Evolutionary conservation across 306 rosid genomes (phyloP).

Genomic region (Elaeagnus macrophylla): DNA sequence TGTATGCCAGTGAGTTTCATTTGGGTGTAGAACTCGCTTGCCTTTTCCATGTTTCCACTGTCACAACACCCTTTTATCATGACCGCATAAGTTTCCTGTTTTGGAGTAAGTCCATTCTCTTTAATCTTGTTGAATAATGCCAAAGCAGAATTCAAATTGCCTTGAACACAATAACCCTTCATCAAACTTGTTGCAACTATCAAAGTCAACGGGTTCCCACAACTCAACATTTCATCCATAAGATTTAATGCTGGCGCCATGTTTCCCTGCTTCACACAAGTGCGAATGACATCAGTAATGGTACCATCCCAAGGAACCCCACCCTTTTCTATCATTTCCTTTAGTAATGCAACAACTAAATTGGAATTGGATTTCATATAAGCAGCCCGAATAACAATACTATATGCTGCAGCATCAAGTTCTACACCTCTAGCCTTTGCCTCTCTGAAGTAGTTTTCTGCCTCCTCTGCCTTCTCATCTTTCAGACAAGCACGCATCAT

Average conservation of each 20-base stretch:
- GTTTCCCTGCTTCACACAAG: constrained; percentile 60
- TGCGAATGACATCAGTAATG: constrained; percentile 33
- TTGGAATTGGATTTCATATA: constrained; percentile 31
- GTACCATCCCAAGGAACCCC: constrained; percentile 45
- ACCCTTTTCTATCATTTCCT: constrained; percentile 54
- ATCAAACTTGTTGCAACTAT: constrained; percentile 46
- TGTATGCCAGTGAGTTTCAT: constrained; percentile 47
- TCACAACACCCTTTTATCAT: constrained; percentile 48
- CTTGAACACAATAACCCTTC: constrained; percentile 47
- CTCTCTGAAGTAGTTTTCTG: constrained; percentile 29
- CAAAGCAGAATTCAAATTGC: constrained; percentile 48
- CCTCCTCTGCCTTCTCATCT: constrained; percentile 36
- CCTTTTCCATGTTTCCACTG: constrained; percentile 50
- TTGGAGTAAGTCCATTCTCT: constrained; percentile 38
- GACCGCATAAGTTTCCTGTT: constrained; percentile 36
- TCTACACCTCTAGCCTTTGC: constrained; percentile 35
- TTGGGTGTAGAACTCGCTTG: constrained; percentile 40
- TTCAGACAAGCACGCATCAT: constrained; percentile 49
- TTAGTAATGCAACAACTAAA: constrained; percentile 35
- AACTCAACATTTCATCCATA: constrained; percentile 61
- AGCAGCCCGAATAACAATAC: constrained; percentile 36
- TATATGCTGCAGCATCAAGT: constrained; percentile 45
- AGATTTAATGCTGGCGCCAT: constrained; percentile 43
- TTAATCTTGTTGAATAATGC: constrained; percentile 33
- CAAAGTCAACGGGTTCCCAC: constrained; percentile 35